Base-by-base conservation (phyloP, 257 asterid species). In the Paraleonurus japonicus region DNA sequence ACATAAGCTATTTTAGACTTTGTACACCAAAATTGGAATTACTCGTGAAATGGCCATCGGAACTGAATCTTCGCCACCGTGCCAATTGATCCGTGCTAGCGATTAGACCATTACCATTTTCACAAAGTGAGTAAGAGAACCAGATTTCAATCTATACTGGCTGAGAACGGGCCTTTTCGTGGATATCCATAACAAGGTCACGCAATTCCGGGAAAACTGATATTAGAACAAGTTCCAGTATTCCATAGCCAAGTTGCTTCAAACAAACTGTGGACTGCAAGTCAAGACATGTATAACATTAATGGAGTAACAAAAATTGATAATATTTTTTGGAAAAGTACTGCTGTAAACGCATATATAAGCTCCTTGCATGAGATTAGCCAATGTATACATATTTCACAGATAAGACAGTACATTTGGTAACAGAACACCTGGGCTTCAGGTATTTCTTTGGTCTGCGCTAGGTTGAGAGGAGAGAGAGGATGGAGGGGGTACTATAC, bases 211-310 rank as follows among this genome's bases (percentile, higher is more conserved):
- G 99, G 75, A 92, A 92, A 45, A 90, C 64, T 22, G 97, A 85
- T 69, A 92, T 51, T 16, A 95, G 86, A 48, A 90, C 83, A 43
- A 88, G 97, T 79, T 95, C 99, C 35, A 95, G 87, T 70, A 95
- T 87, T 51, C 91, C 98, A 75, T 88, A 95, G 2, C 95, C 93
- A 75, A 95, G 95, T 83, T 95, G 99, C 96, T 95, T 92, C 80
- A 95, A 76, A 71, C 99, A 95, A 30, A 89, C 80, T 22, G 91
- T 78, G 26, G 99, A 95, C 98, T 95, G 96, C 94, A 74, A 62
- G 30, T 16, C 45, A 57, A 50, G 37, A 22, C 48, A 57, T 57
- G 37, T 35, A 35, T 10, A 30, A 47, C 60, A 59, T 55, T 16
- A 48, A 61, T 43, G 26, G 5, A 53, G 71, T 13, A 2, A 30